A percentile compares a stretch with the other conserved stretches of the same genome.
These are phyloP conservation scores for Aspergillus bertholletiae DNA, from an alignment of 495 filamentous ascomycete genomes.

Conservation along the genomic window DNA sequence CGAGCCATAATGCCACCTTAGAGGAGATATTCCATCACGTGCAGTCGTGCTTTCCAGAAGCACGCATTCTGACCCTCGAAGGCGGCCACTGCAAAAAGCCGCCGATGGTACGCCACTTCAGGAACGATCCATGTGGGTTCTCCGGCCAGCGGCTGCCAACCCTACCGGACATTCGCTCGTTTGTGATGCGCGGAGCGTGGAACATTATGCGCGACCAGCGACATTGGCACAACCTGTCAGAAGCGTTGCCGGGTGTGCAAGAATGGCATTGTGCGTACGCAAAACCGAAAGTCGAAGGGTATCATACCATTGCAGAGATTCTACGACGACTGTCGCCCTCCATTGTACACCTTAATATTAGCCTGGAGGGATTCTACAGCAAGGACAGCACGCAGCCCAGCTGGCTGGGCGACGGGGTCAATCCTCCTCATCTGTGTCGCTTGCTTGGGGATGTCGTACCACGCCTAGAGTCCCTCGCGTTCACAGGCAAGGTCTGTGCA, in stretches of 20 bases:
- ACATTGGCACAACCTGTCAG: conserved; percentile 58
- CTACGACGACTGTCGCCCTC: conserved; percentile 47
- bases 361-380: conserved; percentile 63
- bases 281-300: conserved; percentile 64
- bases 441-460: conserved; percentile 52
- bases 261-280: conserved; percentile 71
- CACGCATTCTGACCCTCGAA: conserved; percentile 65
- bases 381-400: conserved; percentile 44
- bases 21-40: conserved; percentile 64
- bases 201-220: conserved; percentile 64
- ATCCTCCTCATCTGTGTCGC: conserved; percentile 49
- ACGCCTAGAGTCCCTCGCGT: conserved; percentile 58
- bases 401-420: conserved; percentile 17
- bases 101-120: conserved; percentile 58
- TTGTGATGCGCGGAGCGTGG: conserved; percentile 72
- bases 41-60: conserved; percentile 52
- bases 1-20: conserved; percentile 59
- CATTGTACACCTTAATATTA: conserved; percentile 60
- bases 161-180: conserved; percentile 50
- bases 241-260: conserved; percentile 59
- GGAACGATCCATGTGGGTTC: conserved; percentile 18
- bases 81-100: conserved; percentile 72
- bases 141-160: conserved; percentile 30
- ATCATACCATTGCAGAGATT: conserved; percentile 59
- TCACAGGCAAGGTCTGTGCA: conserved; percentile 64